Evolutionary conservation across 2,329 filamentous ascomycete species (phyloP), one percentile per base, ranked within the genome.

Genomic region (Alternaria hordeiaustralica): DNA sequence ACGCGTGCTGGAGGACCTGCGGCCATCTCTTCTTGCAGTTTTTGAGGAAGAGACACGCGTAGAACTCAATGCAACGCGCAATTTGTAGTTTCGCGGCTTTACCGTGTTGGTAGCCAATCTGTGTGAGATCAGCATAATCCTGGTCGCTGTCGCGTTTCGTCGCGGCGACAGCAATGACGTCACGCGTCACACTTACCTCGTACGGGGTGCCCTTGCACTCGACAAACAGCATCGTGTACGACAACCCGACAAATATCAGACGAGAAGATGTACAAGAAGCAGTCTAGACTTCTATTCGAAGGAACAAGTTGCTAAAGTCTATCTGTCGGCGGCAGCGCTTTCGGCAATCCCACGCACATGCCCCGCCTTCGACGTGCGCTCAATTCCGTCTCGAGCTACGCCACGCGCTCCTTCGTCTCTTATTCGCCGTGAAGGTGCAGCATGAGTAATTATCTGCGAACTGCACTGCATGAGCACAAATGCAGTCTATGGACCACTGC

Each of bases 101-200:
- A 51, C 85, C 85, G 70, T 87, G 85, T 43, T 81, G 75, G 45
- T 80, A 60, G 54, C 85, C 85, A 49, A 87, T 86, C 84, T 87
- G 26, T 28, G 23, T 23, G 13, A 9, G 44, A 23, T 55, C 23
- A 51, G 61, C 30, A 51, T 10, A 7, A 13, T 13, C 49, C 21
- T 15, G 8, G 20, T 36, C 6, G 47, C n/a, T 21, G 47, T 21
- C 26, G 12, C 5, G 43, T n/a, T n/a, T 12, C 9, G 13, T 15
- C 10, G 26, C 23, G 7, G 53, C 13, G 9, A 28, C 11, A 12
- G 28, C 1, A 13, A 69, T 71, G 68, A 75, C 66, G 66, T 70
- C 64, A 69, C 47, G 43, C 55, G n/a, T 43, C 21, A 18, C 9
- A 60, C 64, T 59, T 69, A 81, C 82, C 71, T 83, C 78, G 63